Base-by-base conservation (phyloP, 495 filamentous ascomycete species). In the Amphirosellinia nigrospora region DNA sequence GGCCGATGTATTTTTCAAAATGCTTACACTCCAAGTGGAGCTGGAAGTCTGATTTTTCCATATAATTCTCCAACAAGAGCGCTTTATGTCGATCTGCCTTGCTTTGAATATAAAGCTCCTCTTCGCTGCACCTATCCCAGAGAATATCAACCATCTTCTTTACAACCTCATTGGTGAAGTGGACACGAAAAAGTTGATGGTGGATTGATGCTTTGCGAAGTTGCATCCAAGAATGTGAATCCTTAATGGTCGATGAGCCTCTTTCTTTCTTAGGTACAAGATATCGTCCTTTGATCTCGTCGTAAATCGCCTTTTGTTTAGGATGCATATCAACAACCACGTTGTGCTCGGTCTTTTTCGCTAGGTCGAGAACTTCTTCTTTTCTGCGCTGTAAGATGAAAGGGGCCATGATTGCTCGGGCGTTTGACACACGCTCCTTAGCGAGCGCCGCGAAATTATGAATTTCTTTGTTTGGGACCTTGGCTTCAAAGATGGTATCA, bases 341-440 rank as follows among this genome's bases (percentile, higher is more conserved):
- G 2, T 98, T 88, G 11, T 88, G 86, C 38, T 87, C 86, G 19
- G 85, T 90, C 82, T 99, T 99, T n/a, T 85, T 82, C 0, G 96
- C 94, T 26, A 99, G 82, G 70, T 96, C 89, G 13, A 98, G 85
- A n/a, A 98, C 96, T 72, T 98, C 94, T 53, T 93, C 90, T 81
- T 99, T 99, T 82, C 96, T 94, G 6, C 96, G 87, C 45, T 96
- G 93, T 0, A 99, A 82, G 30, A 99, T 92, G 77, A 98, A 99
- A 0, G 96, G 96, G 43, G 95, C 92, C 78, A 99, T 89, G 86
- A 99, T 98, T 0, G 93, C 92, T 53, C 93, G 90, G 0, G 96
- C 96, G 39, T 94, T 86, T 26, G 87, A 86, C 59, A 98, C 96
- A 5, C 96, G 90, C 77, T 97, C 93, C 7, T 87, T 88, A 0